These are phyloP conservation scores for Scedosporium apiospermum DNA, from an alignment of 2,329 filamentous ascomycete species.

Conservation along the genomic window DNA sequence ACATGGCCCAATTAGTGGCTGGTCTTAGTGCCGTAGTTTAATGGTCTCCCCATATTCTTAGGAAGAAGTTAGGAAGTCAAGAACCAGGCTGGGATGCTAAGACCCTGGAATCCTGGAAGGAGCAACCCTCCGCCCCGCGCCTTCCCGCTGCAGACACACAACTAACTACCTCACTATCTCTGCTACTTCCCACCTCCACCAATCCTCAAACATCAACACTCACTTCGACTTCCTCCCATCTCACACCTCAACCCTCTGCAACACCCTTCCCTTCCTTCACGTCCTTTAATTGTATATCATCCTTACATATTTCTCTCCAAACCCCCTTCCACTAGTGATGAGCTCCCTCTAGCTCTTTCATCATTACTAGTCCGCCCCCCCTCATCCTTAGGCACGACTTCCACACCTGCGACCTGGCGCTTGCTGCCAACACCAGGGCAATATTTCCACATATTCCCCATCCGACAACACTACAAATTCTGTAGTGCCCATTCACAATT, in stretches of 20 bases:
- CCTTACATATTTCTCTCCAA: too few species aligned
- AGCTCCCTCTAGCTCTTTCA: neutral
- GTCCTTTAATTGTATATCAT: neutral
- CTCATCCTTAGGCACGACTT: neutral
- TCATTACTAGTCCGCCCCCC: neutral
- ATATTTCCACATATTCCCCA: neutral
- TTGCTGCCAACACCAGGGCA: neutral
- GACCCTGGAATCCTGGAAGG: neutral
- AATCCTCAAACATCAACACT: slow-evolving; percentile 2
- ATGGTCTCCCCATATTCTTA: neutral
- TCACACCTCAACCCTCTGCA: neutral
- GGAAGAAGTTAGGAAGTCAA: neutral
- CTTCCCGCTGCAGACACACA: neutral
- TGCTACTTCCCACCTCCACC: neutral
- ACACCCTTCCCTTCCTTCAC: neutral
- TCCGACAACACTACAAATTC: neutral
- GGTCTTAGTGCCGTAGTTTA: too few species aligned
- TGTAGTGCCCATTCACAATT: neutral
- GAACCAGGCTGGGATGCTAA: neutral
- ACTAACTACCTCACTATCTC: neutral
- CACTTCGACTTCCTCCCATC: slow-evolving; percentile 1
- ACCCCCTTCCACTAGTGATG: neutral
- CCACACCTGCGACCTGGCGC: neutral
- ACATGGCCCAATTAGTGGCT: too few species aligned
- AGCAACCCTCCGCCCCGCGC: neutral